Evolutionary conservation across 2,329 filamentous ascomycete genomes (phyloP).

Genomic region (Colletotrichum abscissum): DNA sequence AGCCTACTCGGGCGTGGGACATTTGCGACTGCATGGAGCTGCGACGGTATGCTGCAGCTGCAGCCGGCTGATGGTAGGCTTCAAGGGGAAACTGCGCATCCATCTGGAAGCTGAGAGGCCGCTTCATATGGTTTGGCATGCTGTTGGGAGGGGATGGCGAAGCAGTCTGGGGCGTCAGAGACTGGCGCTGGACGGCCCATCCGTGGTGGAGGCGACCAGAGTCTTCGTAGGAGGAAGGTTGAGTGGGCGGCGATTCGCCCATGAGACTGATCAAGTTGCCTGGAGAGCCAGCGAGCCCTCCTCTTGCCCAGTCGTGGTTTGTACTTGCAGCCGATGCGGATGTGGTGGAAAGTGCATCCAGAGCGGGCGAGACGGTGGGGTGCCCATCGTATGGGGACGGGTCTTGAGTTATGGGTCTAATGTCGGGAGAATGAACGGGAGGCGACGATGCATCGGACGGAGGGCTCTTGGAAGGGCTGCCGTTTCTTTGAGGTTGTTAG

Average conservation of each 20-base stretch:
- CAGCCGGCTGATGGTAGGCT: conserved; percentile 49
- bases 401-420: conserved; percentile 50
- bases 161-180: conserved; percentile 56
- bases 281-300: conserved; percentile 61
- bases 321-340: conserved; percentile 61
- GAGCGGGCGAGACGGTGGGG: conserved; percentile 55
- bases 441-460: conserved; percentile 46
- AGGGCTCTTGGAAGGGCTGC: conserved; percentile 46
- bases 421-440: conserved; percentile 59
- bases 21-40: conserved; percentile 65
- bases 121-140: conserved; percentile 37
- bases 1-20: conserved; percentile 55
- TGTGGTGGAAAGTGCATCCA: conserved; percentile 60
- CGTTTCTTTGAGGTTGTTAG: conserved; percentile 41
- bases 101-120: conserved; percentile 61
- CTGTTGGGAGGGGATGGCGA: conserved; percentile 51
- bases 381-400: conserved; percentile 54
- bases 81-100: conserved; percentile 57
- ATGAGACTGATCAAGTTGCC: conserved; percentile 62
- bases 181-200: conserved; percentile 59
- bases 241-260: conserved; percentile 64
- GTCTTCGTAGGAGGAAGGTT: conserved; percentile 64
- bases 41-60: conserved; percentile 51
- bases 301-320: conserved; percentile 57
- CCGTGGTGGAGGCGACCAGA: conserved; percentile 54